A percentile compares a stretch with the other conserved stretches of the same genome.
Conservation (phyloP, 305 asterid species). For the Solanum hybrid region DNA sequence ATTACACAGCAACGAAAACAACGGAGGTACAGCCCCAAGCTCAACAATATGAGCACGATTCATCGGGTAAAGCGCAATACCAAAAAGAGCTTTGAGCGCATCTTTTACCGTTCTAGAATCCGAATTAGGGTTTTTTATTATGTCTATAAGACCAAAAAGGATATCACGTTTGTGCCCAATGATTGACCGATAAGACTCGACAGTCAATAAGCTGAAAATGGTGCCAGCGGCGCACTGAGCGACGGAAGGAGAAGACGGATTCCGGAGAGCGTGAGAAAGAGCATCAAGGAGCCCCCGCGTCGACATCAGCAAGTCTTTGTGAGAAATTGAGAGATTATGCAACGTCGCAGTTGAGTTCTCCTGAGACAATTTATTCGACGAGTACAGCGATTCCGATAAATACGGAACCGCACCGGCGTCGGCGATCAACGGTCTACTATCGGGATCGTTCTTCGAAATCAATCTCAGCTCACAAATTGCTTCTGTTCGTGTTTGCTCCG, state of each 20-base stretch:
- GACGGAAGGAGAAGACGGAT: conserved; percentile 57
- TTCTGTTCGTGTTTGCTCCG: conserved; percentile 70
- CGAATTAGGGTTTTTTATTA: conserved; percentile 43
- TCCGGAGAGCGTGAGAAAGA: conserved; percentile 75
- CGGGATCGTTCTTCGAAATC: conserved; percentile 70
- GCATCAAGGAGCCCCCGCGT: conserved; percentile 80
- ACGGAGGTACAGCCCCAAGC: conserved; percentile 69
- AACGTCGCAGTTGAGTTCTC: conserved; percentile 89
- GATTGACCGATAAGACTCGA: conserved; percentile 53
- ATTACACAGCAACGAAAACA: conserved; percentile 54
- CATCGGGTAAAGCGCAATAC: conserved; percentile 53
- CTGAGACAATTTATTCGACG: conserved; percentile 45
- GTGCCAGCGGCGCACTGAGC: conserved; percentile 85
- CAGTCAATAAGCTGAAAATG: conserved; percentile 56
- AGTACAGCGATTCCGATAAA: conserved; percentile 69
- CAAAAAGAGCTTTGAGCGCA: conserved; percentile 67
- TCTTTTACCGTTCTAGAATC: conserved; percentile 67
- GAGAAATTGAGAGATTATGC: conserved; percentile 68
- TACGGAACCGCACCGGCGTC: conserved; percentile 65
- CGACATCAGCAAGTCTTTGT: conserved; percentile 60
- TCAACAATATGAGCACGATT: conserved; percentile 71
- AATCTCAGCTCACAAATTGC: conserved; percentile 80
- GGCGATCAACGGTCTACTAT: conserved; percentile 57
- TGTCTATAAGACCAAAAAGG: conserved; percentile 62
- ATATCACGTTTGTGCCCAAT: conserved; percentile 88